A percentile compares a stretch with the other conserved stretches of the same genome.
Conservation (phyloP, 2,329 filamentous ascomycete species). For the Trematosphaeria pertusa region DNA sequence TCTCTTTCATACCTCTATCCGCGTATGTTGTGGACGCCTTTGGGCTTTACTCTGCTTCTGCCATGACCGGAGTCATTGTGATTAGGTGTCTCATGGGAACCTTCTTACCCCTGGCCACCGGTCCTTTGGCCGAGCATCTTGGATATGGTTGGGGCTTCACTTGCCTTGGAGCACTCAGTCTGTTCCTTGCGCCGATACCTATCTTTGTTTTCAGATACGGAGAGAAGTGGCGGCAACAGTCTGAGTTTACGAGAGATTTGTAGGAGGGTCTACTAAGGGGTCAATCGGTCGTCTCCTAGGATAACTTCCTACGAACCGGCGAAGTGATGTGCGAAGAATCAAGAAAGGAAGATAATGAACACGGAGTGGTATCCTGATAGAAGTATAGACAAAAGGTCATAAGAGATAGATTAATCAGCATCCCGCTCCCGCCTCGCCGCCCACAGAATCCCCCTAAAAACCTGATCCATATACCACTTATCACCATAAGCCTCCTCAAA, state of each 20-base stretch:
- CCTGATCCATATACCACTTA: conserved; percentile 28
- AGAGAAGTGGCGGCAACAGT: conserved; percentile 58
- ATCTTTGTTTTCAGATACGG: conserved; percentile 61
- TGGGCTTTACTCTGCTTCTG: conserved; percentile 63
- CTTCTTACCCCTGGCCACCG: conserved; percentile 61
- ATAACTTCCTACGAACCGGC: too few relatives aligned
- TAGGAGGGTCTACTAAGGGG: too few relatives aligned
- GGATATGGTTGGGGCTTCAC: conserved; percentile 63
- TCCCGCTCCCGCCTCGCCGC: too few relatives aligned
- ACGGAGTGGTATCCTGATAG: too few relatives aligned
- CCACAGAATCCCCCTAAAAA: conserved; percentile 32
- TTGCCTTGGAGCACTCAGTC: conserved; percentile 51
- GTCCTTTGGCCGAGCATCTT: conserved; percentile 55
- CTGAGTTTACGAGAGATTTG: conserved; percentile 56
- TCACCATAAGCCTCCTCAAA: conserved; percentile 35
- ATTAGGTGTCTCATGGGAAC: conserved; percentile 63
- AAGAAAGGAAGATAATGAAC: too few relatives aligned
- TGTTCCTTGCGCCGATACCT: conserved; percentile 60
- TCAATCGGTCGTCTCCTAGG: too few relatives aligned
- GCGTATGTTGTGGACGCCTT: conserved; percentile 66
- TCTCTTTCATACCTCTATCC: conserved; percentile 59
- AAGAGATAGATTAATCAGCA: too few relatives aligned
- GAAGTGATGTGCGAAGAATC: too few relatives aligned
- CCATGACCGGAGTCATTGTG: conserved; percentile 64
- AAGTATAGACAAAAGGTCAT: too few relatives aligned